phyloP scores from a whole-genome alignment of 257 asterid species.

The Fraxinus quadrangulata region DNA sequence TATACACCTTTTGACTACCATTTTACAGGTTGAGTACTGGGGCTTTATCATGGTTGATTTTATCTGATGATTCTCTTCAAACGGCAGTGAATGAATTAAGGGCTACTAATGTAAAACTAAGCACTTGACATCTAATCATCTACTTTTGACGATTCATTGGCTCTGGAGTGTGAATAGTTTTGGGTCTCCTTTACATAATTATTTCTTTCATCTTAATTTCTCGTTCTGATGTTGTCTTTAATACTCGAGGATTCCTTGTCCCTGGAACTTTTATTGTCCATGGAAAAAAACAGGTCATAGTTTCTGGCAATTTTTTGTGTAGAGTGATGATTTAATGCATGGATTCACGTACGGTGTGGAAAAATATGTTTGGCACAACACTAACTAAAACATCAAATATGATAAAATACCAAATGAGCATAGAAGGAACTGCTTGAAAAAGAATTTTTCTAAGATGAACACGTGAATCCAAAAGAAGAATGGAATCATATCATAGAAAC shows the following conservation, averaged over 20 bases:
- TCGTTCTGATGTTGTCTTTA: too few species aligned
- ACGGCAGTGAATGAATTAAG: slow-evolving; percentile 81
- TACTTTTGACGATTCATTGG: neutral
- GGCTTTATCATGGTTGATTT: slow-evolving; percentile 78
- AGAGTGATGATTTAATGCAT: slow-evolving; percentile 9
- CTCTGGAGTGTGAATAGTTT: neutral
- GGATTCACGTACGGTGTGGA: neutral
- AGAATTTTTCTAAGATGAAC: neutral
- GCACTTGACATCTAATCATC: neutral
- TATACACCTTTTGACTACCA: slow-evolving; percentile 12
- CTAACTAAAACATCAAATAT: neutral
- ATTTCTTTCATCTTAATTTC: too few species aligned
- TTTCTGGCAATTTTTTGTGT: slow-evolving; percentile 13
- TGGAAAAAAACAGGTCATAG: neutral
- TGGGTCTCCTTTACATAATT: too few species aligned
- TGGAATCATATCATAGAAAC: too few species aligned
- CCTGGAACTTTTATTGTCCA: neutral
- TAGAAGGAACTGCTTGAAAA: neutral
- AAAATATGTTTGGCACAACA: neutral
- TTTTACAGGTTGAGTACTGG: slow-evolving; percentile 85
- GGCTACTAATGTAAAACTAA: slow-evolving; percentile 59
- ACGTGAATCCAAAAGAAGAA: neutral
- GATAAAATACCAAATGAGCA: neutral
- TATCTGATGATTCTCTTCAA: slow-evolving; percentile 87
- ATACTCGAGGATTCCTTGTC: too few species aligned